Percentiles rank a stretch among this genome's conserved stretches.
These are phyloP conservation scores for Cyberlindnera subsufficiens DNA, from an alignment of 805 yeast species.

Conservation along the genomic window DNA sequence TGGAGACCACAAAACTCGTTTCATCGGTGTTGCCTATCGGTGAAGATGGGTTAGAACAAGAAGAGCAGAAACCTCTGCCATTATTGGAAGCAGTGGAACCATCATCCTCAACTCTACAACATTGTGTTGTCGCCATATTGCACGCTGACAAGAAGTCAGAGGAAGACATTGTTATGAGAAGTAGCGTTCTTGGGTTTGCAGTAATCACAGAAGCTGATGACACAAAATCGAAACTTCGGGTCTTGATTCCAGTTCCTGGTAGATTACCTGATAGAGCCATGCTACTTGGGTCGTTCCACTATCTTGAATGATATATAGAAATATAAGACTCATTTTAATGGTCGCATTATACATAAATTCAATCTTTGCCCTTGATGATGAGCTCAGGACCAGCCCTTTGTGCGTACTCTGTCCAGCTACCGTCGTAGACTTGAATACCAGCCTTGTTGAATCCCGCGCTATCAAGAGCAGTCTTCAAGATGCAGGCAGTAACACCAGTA, in stretches of 20 bases:
- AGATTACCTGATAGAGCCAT: slow-evolving; percentile 70
- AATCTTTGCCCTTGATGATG: slow-evolving; percentile 37
- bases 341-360: background rate
- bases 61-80: slow-evolving; percentile 19
- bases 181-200: slow-evolving; percentile 77
- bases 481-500: slow-evolving; percentile 92
- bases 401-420: slow-evolving; percentile 89
- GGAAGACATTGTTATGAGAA: slow-evolving; percentile 40
- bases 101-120: slow-evolving; percentile 54
- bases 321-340: background rate
- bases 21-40: slow-evolving; percentile 24
- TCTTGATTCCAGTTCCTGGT: slow-evolving; percentile 86
- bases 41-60: slow-evolving; percentile 22
- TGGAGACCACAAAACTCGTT: slow-evolving; percentile 8
- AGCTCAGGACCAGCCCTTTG: slow-evolving; percentile 56
- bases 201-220: slow-evolving; percentile 57
- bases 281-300: slow-evolving; percentile 73
- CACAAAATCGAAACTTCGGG: slow-evolving; percentile 54
- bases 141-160: slow-evolving; percentile 43
- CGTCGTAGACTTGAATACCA: slow-evolving; percentile 67
- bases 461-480: slow-evolving; percentile 71
- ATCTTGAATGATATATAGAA: slow-evolving; percentile 57
- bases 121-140: slow-evolving; percentile 65
- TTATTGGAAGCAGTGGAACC: slow-evolving; percentile 35
- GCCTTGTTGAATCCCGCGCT: slow-evolving; percentile 39